Evolutionary conservation across 805 yeast species (phyloP).

Genomic region (Starmerella potacharoeniae): DNA sequence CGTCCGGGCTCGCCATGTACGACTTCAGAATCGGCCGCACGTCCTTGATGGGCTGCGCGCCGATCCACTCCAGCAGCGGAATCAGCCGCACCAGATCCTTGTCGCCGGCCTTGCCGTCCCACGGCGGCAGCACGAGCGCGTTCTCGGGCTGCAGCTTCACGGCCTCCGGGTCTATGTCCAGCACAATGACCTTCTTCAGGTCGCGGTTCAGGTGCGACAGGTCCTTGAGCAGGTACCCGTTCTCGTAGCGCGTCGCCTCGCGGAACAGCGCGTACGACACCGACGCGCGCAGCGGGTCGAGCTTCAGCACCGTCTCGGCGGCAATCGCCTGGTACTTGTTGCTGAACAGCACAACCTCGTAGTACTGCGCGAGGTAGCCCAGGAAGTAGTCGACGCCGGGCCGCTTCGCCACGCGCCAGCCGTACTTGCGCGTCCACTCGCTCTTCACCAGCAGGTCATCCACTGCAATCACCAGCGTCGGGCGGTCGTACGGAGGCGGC

Average conservation of each 20-base stretch:
- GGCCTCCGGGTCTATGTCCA: conserved; percentile 67
- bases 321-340: conserved; percentile 76
- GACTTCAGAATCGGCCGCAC: conserved; percentile 78
- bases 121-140: conserved; percentile 70
- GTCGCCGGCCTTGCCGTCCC: conserved; percentile 84
- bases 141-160: conserved; percentile 84
- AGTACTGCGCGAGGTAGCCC: conserved; percentile 88
- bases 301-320: conserved; percentile 71
- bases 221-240: conserved; percentile 85
- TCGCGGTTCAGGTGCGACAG: conserved; percentile 85
- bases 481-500: conserved; percentile 81
- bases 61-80: conserved; percentile 89
- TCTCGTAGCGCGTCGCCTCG: conserved; percentile 82
- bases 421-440: conserved; percentile 80
- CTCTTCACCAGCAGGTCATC: conserved; percentile 88
- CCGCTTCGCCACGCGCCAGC: conserved; percentile 98
- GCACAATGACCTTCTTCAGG: conserved; percentile 60
- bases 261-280: conserved; percentile 77
- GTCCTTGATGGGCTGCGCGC: conserved; percentile 75
- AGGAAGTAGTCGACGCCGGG: conserved; percentile 96
- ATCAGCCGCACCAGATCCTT: conserved; percentile 60
- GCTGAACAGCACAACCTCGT: conserved; percentile 86
- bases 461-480: conserved; percentile 78
- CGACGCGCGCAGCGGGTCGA: conserved; percentile 88
- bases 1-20: conserved; percentile 49